Percentiles rank a stretch among this genome's conserved stretches.
Conservation (phyloP, 352 stramenopile species). For the Pythium aphanidermatum region DNA sequence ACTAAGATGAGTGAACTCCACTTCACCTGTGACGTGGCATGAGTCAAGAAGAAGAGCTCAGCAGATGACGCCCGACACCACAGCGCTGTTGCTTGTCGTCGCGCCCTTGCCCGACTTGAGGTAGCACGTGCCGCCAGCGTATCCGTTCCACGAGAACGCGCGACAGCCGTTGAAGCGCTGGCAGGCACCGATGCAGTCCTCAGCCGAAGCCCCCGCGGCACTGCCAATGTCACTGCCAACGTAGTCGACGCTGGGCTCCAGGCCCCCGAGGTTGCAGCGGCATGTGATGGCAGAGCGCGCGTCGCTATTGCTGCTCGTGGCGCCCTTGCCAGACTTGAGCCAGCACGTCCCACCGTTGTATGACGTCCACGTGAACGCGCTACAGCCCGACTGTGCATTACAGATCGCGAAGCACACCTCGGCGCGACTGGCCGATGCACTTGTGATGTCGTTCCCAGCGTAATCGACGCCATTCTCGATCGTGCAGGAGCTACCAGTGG, state of each 20-base stretch:
- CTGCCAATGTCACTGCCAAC: conserved; percentile 17
- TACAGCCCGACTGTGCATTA: too few species aligned
- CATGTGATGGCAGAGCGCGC: background rate
- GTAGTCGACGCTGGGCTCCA: conserved; percentile 11
- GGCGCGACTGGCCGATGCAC: background rate
- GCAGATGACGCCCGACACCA: background rate
- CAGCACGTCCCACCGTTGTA: too few species aligned
- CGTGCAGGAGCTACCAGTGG: too few species aligned
- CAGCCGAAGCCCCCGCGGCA: background rate
- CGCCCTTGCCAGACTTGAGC: background rate
- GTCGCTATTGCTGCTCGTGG: background rate
- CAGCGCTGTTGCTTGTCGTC: background rate
- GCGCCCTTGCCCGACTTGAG: conserved; percentile 9
- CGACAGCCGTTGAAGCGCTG: background rate
- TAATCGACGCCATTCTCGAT: too few species aligned
- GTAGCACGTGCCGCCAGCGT: conserved; percentile 26
- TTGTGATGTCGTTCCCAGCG: conserved; percentile 5
- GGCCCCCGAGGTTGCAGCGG: conserved; percentile 7
- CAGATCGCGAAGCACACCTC: conserved; percentile 8
- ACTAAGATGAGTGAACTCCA: too few species aligned
- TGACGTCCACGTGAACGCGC: too few species aligned
- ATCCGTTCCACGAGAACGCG: conserved; percentile 25
- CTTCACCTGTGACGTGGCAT: too few species aligned
- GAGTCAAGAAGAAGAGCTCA: too few species aligned
- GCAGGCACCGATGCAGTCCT: conserved; percentile 8